phyloP scores from a whole-genome alignment of 2,329 filamentous ascomycete species.

The Capronia coronata region DNA sequence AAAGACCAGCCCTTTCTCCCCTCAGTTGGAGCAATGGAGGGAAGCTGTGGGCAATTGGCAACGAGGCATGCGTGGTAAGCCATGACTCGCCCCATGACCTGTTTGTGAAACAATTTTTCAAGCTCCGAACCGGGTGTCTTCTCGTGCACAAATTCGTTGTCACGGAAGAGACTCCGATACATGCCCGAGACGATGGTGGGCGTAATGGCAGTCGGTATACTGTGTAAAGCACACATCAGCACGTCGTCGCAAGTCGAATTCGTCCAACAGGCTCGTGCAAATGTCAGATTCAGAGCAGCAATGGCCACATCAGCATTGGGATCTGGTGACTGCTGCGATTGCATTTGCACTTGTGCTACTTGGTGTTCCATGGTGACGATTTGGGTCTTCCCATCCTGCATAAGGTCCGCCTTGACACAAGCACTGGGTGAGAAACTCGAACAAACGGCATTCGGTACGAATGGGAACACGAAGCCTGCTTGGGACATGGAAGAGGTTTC shows the following conservation, averaged over 20 bases:
- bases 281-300: constrained; percentile 54
- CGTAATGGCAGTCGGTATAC: constrained; percentile 47
- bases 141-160: constrained; percentile 66
- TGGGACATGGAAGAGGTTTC: constrained; percentile 51
- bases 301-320: constrained; percentile 48
- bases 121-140: constrained; percentile 50
- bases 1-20: constrained; percentile 15
- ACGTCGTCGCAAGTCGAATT: constrained; percentile 62
- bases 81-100: constrained; percentile 65
- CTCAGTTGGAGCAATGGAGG: constrained; percentile 9
- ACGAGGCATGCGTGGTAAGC: constrained; percentile 24
- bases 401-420: constrained; percentile 37
- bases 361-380: constrained; percentile 37
- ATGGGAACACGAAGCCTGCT: constrained; percentile 66
- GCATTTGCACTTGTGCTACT: constrained; percentile 8
- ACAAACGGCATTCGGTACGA: constrained; percentile 38
- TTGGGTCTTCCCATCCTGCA: constrained; percentile 37
- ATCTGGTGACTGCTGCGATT: constrained; percentile 13
- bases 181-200: constrained; percentile 59
- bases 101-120: constrained; percentile 66
- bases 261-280: constrained; percentile 44
- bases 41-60: constrained; percentile 13
- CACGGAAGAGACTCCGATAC: constrained; percentile 62
- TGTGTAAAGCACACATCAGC: constrained; percentile 57
- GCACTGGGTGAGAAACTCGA: constrained; percentile 40